Evolutionary conservation across 129 eudicot genomes (phyloP), one percentile per base, ranked within the genome.

Genomic region (Flaveria sonorensis): DNA sequence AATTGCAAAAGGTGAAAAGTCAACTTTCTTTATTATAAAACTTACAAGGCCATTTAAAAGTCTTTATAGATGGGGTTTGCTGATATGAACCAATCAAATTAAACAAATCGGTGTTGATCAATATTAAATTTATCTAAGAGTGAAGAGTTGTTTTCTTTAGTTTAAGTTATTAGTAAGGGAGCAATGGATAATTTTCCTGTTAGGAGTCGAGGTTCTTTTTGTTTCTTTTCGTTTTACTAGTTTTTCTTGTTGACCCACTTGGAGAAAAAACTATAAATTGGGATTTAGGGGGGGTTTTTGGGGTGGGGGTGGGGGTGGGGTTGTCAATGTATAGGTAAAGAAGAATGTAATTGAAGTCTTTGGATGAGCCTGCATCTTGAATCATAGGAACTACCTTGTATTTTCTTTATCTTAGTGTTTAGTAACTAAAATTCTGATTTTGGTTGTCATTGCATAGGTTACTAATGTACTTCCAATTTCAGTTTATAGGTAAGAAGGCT

Each of bases 401-500:
- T 24, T 60, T 24, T 60, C 66, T 24, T 23, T 11, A 10, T 60
- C 26, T 24, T 60, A 57, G 15, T 57, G 28, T 57, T 61, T 61
- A 24, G 36, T 61, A 3, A 24, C 12, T 61, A 24, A 12, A 28
- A 63, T 30, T 63, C 19, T 0, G 19, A 10, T 61, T 5, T 61
- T 1, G 43, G 46, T 63, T 30, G 16, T 28, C 12, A 30, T 7
- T 63, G 48, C 55, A 26, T 30, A 2, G 43, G 23, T 57, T 50
- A 53, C 63, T 84, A 52, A 83, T 59, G 62, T 40, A 53, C 36
- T 66, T 18, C 50, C 43, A 70, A 11, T 10, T 71, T 68, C 89
- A 94, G 98, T 94, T 94, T 83, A 94, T 94, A 73, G 98, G 98
- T 63, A 94, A 94, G 87, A 94, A 94, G 86, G 98, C 98, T 89